Evolutionary conservation across 2,329 filamentous ascomycete species (phyloP), one percentile per base, ranked within the genome.

Genomic region (Ophiostoma fasciatum): DNA sequence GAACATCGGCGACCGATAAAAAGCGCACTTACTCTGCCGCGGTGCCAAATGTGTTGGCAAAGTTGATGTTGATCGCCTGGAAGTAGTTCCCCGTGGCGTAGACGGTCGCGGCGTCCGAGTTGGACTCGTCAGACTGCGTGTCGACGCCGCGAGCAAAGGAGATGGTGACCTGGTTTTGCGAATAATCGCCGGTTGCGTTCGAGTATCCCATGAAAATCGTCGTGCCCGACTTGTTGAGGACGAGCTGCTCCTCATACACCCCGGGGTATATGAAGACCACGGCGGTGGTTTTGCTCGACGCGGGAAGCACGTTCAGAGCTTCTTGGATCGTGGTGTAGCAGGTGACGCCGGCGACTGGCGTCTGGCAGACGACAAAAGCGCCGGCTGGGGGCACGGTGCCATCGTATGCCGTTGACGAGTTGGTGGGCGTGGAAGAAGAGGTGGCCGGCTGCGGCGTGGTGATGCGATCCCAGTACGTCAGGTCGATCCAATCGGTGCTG

Each of bases 61-160:
- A 52, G 35, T 66, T 72, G 50, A 79, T 59, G 43, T 78, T 78
- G 56, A 78, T 78, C 11, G 76, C 54, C 46, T 67, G 68, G 41
- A 78, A 62, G 45, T 69, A 62, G 9, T 53, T 49, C 0, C 65
- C 61, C 46, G 59, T 57, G 15, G 63, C 56, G 6, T 60, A 50
- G 18, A 66, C 52, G 0, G 62, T 64, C 2, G 55, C 63, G 1
- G 59, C 48, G 42, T 78, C 74, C 42, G 78, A 69, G 27, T 37
- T 37, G 41, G 57, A 59, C 40, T 58, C 54, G 32, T 51, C 37
- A 15, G 37, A 19, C 28, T 31, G 21, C 18, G 37, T 55, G 26
- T 61, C 57, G 17, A 60, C 56, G 2, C 52, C 58, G 6, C 48
- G 41, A 36, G 55, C 59, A 4, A 53, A 55, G 0, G 58, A 59